Evolutionary conservation across 345 rosid genomes (phyloP).

Genomic region (Pugionium dolabratum): DNA sequence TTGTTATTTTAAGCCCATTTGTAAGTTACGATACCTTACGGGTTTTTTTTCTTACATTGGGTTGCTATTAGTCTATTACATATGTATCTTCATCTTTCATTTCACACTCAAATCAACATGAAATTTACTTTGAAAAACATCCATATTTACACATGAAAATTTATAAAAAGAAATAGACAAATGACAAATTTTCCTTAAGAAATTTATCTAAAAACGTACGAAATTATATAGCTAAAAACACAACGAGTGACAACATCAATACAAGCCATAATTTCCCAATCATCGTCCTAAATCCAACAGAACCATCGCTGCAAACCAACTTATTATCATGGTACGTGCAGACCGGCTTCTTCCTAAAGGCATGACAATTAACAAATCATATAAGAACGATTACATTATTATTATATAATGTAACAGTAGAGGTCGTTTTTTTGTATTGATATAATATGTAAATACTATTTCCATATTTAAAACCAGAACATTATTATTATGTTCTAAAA

Average conservation of each 20-base stretch:
- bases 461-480: too few relatives aligned
- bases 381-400: too few relatives aligned
- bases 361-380: neutral
- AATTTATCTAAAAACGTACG: neutral
- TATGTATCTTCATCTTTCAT: conserved; percentile 1
- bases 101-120: neutral
- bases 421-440: too few relatives aligned
- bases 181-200: neutral
- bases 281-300: conserved; percentile 39
- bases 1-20: neutral
- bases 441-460: too few relatives aligned
- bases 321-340: conserved; percentile 74
- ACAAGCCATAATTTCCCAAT: conserved; percentile 46
- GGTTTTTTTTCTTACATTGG: neutral
- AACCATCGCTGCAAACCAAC: conserved; percentile 62
- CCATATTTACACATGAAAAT: neutral
- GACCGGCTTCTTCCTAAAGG: conserved; percentile 53
- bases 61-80: neutral
- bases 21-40: accelerated
- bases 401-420: too few relatives aligned
- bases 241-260: conserved; percentile 29
- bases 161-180: neutral
- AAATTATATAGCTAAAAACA: conserved; percentile 17
- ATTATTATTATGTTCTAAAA: too few relatives aligned
- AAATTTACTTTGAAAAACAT: neutral